Evolutionary conservation across 78 protist species (phyloP).

Genomic region (slime mould (Dictyostelium discoideum)): DNA sequence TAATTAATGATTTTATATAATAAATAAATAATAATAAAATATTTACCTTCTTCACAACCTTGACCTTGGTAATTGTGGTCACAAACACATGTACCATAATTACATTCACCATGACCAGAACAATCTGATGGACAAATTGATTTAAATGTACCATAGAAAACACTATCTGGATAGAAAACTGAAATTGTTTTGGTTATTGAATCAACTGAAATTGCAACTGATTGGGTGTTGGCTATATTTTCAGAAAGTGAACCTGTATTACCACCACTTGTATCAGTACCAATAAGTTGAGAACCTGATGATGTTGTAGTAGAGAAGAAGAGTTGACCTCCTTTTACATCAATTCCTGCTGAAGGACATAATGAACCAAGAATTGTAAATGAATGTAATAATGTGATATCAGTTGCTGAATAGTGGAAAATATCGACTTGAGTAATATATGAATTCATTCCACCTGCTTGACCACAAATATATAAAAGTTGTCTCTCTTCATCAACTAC

Average conservation of each 20-base stretch:
- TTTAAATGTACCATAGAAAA: neutral
- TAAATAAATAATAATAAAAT: neutral
- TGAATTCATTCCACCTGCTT: neutral
- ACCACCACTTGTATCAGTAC: neutral
- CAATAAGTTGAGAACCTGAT: neutral
- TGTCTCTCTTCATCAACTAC: neutral
- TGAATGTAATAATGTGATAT: neutral
- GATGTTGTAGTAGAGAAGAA: neutral
- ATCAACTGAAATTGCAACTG: neutral
- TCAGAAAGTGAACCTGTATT: neutral
- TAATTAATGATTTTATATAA: neutral
- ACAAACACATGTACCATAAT: slow-evolving; percentile 31
- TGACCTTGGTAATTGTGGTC: neutral
- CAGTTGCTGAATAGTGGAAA: neutral
- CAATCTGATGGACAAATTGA: slow-evolving; percentile 39
- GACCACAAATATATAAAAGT: neutral
- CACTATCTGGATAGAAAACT: neutral
- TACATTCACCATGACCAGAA: slow-evolving; percentile 29
- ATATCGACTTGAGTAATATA: neutral
- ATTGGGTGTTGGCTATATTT: neutral
- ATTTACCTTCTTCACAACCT: slow-evolving; percentile 22
- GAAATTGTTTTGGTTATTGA: neutral
- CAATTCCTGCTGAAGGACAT: slow-evolving; percentile 6
- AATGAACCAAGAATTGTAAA: neutral
- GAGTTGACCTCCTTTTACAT: slow-evolving; percentile 21